Conservation (phyloP, 306 rosid species). For the Styphnolobium japonicum region DNA sequence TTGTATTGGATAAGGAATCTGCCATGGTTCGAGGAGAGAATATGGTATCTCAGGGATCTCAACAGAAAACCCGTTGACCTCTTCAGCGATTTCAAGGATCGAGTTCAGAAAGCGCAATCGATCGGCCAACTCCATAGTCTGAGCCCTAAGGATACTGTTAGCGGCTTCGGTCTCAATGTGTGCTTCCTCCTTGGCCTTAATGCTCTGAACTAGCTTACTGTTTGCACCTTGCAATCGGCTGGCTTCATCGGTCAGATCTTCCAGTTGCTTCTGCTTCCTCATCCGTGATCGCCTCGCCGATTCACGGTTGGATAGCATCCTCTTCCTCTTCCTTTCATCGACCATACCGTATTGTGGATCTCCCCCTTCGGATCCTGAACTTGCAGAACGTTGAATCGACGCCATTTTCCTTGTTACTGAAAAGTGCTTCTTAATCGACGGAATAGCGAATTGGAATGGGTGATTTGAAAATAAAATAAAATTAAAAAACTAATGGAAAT, state of each 20-base stretch:
- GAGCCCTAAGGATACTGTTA: conserved; percentile 69
- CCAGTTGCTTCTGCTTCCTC: conserved; percentile 91
- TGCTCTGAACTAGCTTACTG: conserved; percentile 40
- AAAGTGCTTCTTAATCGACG: not conserved
- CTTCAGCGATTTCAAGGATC: conserved; percentile 68
- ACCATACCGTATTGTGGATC: conserved; percentile 29
- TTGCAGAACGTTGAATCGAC: conserved; percentile 41
- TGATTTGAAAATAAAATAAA: not conserved
- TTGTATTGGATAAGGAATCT: conserved; percentile 41
- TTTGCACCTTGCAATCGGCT: conserved; percentile 48
- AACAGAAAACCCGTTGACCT: conserved; percentile 59
- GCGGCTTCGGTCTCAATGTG: conserved; percentile 46
- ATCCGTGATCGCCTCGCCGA: conserved; percentile 88
- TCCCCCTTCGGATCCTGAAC: conserved; percentile 80
- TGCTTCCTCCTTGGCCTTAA: conserved; percentile 58
- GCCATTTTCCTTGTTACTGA: conserved; percentile 43
- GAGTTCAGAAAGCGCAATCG: conserved; percentile 73
- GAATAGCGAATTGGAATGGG: not conserved
- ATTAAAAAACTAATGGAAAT: not conserved
- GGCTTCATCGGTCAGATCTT: conserved; percentile 62
- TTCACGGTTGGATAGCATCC: conserved; percentile 91
- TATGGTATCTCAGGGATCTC: conserved; percentile 80
- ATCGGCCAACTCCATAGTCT: conserved; percentile 59
- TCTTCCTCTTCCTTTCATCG: conserved; percentile 90
- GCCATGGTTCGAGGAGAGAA: conserved; percentile 76